These are phyloP conservation scores for Arabidopsis suecica DNA, from an alignment of 345 rosid species.

Conservation along the genomic window DNA sequence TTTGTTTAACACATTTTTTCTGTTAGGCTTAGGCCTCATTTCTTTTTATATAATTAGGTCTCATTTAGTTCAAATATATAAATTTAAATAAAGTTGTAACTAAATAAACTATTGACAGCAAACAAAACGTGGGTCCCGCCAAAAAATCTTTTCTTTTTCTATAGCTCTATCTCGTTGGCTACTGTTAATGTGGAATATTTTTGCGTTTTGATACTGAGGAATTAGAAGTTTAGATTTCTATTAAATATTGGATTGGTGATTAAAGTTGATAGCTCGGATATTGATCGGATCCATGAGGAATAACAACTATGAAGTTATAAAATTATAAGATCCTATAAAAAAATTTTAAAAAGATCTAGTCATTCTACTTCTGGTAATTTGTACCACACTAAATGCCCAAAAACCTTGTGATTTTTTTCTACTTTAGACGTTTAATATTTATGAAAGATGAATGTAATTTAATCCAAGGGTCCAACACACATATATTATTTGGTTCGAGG, in stretches of 20 bases:
- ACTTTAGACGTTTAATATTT: not conserved
- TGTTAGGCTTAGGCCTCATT: not conserved
- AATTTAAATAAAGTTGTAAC: conserved; percentile 25
- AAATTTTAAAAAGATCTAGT: too few relatives aligned
- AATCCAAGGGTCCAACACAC: not conserved
- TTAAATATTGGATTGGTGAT: not conserved
- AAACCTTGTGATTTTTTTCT: not conserved
- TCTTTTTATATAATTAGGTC: not conserved
- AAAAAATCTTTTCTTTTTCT: not conserved
- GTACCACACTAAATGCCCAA: not conserved
- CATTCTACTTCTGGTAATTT: not conserved
- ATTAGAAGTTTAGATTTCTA: not conserved
- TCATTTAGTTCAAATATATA: conserved; percentile 1
- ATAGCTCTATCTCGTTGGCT: conserved; percentile 29
- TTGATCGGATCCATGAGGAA: not conserved
- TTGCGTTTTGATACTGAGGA: not conserved
- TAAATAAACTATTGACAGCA: conserved; percentile 40
- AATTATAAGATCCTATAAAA: not conserved
- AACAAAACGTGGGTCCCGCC: conserved; percentile 33
- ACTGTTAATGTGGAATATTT: not conserved
- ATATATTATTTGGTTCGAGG: not conserved
- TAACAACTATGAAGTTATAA: not conserved
- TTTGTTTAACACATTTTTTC: conserved; percentile 26
- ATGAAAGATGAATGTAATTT: not conserved
- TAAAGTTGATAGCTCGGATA: not conserved